Evolutionary conservation across 148 eudicot species (phyloP), one percentile per base, ranked within the genome.

Genomic region (Camellia sinensis): DNA sequence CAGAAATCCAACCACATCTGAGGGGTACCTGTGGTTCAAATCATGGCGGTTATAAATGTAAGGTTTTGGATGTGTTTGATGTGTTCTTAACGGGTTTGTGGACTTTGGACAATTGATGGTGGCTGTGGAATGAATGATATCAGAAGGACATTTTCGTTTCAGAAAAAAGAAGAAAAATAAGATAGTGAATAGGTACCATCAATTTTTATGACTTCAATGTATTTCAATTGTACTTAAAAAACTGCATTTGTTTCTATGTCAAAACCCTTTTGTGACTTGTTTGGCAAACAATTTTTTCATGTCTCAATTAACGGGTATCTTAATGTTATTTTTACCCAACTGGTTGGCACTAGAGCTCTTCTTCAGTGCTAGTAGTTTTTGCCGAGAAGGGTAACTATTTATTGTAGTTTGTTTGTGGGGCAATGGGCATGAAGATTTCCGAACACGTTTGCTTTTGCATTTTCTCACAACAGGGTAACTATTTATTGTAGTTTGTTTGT

Each of bases 51-150:
- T 67, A 40, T 59, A 78, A 18, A 52, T 71, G 69, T 79, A 76
- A 63, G 48, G 21, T 75, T 64, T 70, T n/a, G 43, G 46, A 79
- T 46, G 52, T n/a, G 57, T 62, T 48, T 76, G 70, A 18, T 22
- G 44, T 12, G 9, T 76, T 63, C 74, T 48, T 46, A 7, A 10
- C 29, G 80, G 80, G 62, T 52, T 65, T 65, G 71, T 37, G 22
- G 61, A 2, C 13, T 63, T 63, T 13, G 69, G 68, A n/a, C 21
- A 22, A 22, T 63, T 66, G n/a, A 22, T 77, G 62, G 59, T 46
- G 41, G 8, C 40, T 62, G 56, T 63, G n/a, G 54, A 12, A 44
- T 73, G 60, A n/a, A 72, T 0, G 7, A 45, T 17, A 62, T 45
- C 19, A n/a, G 10, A 44, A 77, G 17, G 37, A 9, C 73, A 22